Evolutionary conservation across 2,329 filamentous ascomycete genomes (phyloP).

Genomic region (Botrytis tulipae): DNA sequence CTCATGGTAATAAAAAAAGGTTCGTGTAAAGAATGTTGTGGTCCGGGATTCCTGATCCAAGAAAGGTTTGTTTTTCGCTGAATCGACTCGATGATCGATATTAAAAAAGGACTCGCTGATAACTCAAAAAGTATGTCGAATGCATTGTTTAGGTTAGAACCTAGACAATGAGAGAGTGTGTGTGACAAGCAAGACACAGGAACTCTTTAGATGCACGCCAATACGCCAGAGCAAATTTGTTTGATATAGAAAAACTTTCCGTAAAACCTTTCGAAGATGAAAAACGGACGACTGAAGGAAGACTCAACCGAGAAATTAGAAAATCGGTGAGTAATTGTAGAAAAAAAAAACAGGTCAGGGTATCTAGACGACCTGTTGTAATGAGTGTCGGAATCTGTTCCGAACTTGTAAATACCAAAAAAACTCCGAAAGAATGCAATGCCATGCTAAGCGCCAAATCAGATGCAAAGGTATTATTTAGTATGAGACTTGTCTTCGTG

Average conservation of each 20-base stretch:
- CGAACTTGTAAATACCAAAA: conserved; percentile 13
- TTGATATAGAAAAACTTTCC: conserved; percentile 27
- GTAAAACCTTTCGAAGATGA: conserved; percentile 17
- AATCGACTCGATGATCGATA: conserved; percentile 25
- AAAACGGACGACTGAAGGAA: conserved; percentile 13
- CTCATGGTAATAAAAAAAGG: conserved; percentile 18
- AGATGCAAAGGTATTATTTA: conserved; percentile 41
- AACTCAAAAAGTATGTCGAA: conserved; percentile 35
- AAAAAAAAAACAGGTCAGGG: conserved; percentile 20
- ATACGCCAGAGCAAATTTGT: conserved; percentile 33
- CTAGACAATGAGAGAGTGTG: background rate
- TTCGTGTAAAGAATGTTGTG: conserved; percentile 27
- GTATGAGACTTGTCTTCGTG: conserved; percentile 64
- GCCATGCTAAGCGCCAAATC: conserved; percentile 31
- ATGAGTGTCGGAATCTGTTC: conserved; percentile 16
- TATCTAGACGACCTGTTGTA: conserved; percentile 20
- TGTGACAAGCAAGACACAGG: background rate
- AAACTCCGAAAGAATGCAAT: conserved; percentile 20
- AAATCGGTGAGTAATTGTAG: conserved; percentile 10
- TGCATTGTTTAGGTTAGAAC: conserved; percentile 25
- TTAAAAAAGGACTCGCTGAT: conserved; percentile 25
- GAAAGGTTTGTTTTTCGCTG: conserved; percentile 28
- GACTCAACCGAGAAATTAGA: conserved; percentile 10
- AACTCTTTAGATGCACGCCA: conserved; percentile 30
- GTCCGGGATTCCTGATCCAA: conserved; percentile 39